These are phyloP conservation scores for Pythium brachiatum DNA, from an alignment of 352 stramenopile species.

Conservation along the genomic window DNA sequence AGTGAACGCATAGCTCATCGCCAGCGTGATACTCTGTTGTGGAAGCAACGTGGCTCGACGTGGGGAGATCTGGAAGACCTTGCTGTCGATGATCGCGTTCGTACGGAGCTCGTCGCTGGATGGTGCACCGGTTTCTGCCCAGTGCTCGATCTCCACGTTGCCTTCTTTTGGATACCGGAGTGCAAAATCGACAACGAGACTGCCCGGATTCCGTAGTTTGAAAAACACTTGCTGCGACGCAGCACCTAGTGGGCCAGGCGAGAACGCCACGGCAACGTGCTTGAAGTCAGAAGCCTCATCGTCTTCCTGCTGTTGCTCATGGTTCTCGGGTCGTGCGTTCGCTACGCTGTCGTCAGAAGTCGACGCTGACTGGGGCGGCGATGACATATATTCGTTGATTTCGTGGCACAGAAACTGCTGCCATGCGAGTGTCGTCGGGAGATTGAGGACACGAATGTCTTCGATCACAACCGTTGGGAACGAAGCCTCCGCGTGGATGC, in stretches of 20 bases:
- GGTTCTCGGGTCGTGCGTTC: neutral
- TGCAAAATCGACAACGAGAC: conserved; percentile 77
- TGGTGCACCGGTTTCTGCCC: conserved; percentile 88
- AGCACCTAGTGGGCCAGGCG: conserved; percentile 57
- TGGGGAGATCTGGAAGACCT: conserved; percentile 62
- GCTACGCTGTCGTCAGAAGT: neutral
- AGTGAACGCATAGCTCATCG: conserved; percentile 64
- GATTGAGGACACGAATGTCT: conserved; percentile 65
- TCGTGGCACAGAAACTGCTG: conserved; percentile 68
- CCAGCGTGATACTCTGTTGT: conserved; percentile 56
- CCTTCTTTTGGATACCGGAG: conserved; percentile 90
- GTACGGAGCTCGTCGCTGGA: conserved; percentile 71
- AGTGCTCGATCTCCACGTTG: conserved; percentile 92
- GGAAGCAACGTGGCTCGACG: conserved; percentile 56
- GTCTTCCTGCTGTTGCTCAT: conserved; percentile 13
- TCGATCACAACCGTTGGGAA: conserved; percentile 87
- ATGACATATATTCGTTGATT: conserved; percentile 68
- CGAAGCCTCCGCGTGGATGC: conserved; percentile 69
- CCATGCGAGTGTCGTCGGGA: conserved; percentile 58
- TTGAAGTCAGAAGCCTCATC: conserved; percentile 25
- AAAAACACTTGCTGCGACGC: conserved; percentile 61
- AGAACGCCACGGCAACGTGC: conserved; percentile 76
- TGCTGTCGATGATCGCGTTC: conserved; percentile 80
- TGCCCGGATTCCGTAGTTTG: conserved; percentile 85
- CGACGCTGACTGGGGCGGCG: conserved; percentile 41